A percentile compares a stretch with the other conserved stretches of the same genome.
Conservation (phyloP, 371 early-diverging fungal species). For the Circinella umbellata region DNA sequence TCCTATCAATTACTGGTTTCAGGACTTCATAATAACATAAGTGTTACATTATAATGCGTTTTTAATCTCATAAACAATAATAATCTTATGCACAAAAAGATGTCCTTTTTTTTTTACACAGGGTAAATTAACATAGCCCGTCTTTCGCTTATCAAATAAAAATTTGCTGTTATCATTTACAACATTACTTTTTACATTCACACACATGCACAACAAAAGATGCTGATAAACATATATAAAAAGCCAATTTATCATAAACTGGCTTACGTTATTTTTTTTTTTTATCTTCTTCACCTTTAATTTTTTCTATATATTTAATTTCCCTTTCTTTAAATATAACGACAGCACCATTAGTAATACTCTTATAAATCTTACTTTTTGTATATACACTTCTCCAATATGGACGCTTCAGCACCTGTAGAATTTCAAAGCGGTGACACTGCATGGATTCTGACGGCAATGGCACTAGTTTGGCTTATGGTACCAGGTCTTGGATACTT, state of each 20-base stretch:
- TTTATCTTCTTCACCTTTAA: no score
- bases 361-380: not conserved
- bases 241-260: no score
- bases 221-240: no score
- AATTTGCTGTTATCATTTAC: no score
- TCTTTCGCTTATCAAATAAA: no score
- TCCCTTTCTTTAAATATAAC: not conserved
- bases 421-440: constrained; percentile 55
- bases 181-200: no score
- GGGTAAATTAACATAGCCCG: no score
- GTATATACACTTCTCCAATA: not conserved
- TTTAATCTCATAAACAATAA: not conserved
- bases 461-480: constrained; percentile 83
- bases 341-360: not conserved
- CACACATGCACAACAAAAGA: no score
- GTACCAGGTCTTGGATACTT: constrained; percentile 87
- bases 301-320: not conserved
- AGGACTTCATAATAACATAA: not conserved
- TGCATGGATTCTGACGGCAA: constrained; percentile 68
- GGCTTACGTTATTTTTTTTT: no score
- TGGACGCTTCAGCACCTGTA: not conserved
- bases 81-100: not conserved
- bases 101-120: not conserved
- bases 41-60: not conserved
- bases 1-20: constrained; percentile 8